Base-by-base conservation (phyloP, 257 asterid genomes). In the Petrea volubilis region DNA sequence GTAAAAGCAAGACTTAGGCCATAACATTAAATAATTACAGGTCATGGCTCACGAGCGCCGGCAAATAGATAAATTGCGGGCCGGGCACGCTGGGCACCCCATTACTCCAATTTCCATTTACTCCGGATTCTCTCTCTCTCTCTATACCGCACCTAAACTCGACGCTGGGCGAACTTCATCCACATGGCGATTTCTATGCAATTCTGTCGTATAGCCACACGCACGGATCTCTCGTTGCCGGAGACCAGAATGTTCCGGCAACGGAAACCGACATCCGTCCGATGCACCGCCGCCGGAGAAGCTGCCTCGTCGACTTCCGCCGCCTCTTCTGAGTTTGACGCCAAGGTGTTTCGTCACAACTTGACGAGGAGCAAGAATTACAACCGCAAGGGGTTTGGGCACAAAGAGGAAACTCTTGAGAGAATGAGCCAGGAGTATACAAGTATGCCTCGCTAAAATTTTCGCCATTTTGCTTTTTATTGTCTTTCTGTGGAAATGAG, bases 301-400 rank as follows among this genome's bases (percentile, higher is more conserved):
- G 79, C 78, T 11, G 84, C 83, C 55, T 58, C 94, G 20, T 74
- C 86, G 17, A 70, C 92, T 1, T 56, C 91, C 21, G 74, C 78
- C 1, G 79, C 60, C 7, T 83, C 83, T 15, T 75, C 85, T 18
- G 95, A 88, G 29, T 90, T 94, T 62, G 97, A 94, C 66, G 73
- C 97, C 1, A 94, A 91, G 87, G 84, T 80, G 58, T 91, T 94
- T 63, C 83, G 99, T 73, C 87, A 85, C 75, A 84, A 90, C 86
- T 77, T 95, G 91, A 83, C 96, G 20, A 84, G 99, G 83, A 95
- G 99, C 75, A 52, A 87, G 80, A 90, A 91, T 78, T 95, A 88
- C 74, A 95, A 95, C 59, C 95, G 97, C 68, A 88, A 74, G 80
- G 99, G 99, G 7, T 95, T 95, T 77, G 99, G 99, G 12, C 86